These are phyloP conservation scores for Neurospora terricola DNA, from an alignment of 495 filamentous ascomycete genomes.

Conservation along the genomic window DNA sequence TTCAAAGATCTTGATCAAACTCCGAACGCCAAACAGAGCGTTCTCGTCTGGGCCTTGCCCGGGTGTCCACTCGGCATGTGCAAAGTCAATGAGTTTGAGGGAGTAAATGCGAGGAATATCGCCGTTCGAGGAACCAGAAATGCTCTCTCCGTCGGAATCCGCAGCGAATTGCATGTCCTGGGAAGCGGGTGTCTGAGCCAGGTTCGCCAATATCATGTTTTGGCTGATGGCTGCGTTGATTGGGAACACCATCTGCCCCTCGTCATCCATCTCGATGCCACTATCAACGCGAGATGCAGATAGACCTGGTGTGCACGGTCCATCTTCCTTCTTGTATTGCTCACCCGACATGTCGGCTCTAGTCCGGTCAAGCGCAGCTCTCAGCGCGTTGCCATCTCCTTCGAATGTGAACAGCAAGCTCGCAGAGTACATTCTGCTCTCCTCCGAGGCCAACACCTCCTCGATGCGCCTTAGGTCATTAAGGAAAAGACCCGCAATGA, in stretches of 20 bases:
- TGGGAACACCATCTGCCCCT: conserved; percentile 17
- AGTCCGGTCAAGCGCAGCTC: conserved; percentile 54
- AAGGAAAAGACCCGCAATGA: conserved; percentile 54
- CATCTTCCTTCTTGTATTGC: conserved; percentile 3
- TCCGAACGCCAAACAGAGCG: conserved; percentile 63
- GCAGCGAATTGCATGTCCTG: neutral
- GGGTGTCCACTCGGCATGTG: conserved; percentile 80
- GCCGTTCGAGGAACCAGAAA: neutral
- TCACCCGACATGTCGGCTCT: conserved; percentile 26
- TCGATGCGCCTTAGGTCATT: conserved; percentile 57
- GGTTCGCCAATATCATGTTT: neutral
- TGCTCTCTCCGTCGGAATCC: conserved; percentile 39
- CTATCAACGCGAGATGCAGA: conserved; percentile 30
- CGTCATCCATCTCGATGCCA: conserved; percentile 33
- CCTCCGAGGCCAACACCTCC: conserved; percentile 56
- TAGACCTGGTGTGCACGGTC: neutral
- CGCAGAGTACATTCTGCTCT: conserved; percentile 90
- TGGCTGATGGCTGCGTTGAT: neutral
- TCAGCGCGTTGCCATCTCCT: conserved; percentile 64
- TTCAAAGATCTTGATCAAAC: conserved; percentile 58
- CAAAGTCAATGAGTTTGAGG: conserved; percentile 93
- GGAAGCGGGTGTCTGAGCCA: conserved; percentile 1
- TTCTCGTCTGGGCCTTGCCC: conserved; percentile 87
- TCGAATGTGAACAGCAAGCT: conserved; percentile 89
- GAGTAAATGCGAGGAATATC: conserved; percentile 59